phyloP scores from a whole-genome alignment of 2,329 filamentous ascomycete genomes.

The Nemania sp. region DNA sequence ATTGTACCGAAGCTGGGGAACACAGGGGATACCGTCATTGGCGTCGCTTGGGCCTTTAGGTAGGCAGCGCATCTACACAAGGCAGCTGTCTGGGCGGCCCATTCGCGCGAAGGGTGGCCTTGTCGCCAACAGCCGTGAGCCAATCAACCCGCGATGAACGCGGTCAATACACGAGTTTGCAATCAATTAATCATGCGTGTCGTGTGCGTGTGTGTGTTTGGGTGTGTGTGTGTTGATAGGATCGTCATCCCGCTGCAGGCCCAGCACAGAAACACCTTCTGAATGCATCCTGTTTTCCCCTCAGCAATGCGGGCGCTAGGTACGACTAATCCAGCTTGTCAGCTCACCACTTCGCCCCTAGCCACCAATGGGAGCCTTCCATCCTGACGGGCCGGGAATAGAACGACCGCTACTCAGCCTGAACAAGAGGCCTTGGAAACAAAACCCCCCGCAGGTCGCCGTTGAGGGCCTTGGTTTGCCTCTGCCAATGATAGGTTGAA shows the following conservation, averaged over 20 bases:
- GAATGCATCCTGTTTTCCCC: conserved; percentile 26
- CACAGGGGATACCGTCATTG: conserved; percentile 26
- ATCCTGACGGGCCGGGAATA: conserved; percentile 15
- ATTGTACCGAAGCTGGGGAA: conserved; percentile 16
- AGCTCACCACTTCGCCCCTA: conserved; percentile 19
- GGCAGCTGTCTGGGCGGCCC: conserved; percentile 38
- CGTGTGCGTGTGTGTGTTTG: conserved; percentile 31
- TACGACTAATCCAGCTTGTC: conserved; percentile 21
- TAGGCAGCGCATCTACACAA: conserved; percentile 20
- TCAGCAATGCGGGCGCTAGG: conserved; percentile 26
- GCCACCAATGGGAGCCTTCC: conserved; percentile 17
- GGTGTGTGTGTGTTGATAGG: conserved; percentile 24
- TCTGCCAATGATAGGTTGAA: background rate
- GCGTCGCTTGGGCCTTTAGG: conserved; percentile 39
- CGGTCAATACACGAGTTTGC: conserved; percentile 44
- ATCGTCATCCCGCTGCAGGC: conserved; percentile 35
- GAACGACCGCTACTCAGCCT: conserved; percentile 24
- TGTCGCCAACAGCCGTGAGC: conserved; percentile 33
- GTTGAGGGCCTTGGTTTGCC: conserved; percentile 19
- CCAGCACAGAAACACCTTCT: conserved; percentile 27
- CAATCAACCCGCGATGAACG: conserved; percentile 44
- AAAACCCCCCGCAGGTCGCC: conserved; percentile 16
- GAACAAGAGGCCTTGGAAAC: conserved; percentile 23
- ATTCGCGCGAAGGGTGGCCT: conserved; percentile 35
- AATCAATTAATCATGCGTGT: conserved; percentile 49